Evolutionary conservation across 2,329 filamentous ascomycete species (phyloP).

Genomic region (Colletotrichum somersetense): DNA sequence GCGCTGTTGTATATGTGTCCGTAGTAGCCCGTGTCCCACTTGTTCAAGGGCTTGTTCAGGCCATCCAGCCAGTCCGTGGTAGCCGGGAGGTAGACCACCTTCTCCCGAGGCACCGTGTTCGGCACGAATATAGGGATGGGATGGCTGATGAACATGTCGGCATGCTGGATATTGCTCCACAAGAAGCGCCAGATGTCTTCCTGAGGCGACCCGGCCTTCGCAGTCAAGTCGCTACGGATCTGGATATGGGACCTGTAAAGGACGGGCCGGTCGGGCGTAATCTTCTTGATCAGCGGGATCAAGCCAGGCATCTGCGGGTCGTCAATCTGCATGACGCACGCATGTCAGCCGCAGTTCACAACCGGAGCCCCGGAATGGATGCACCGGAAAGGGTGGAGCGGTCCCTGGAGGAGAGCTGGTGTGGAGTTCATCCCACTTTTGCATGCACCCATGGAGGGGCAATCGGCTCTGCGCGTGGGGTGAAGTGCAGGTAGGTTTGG

Average conservation of each 20-base stretch:
- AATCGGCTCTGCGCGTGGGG: slow-evolving; percentile 18
- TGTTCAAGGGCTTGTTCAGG: slow-evolving; percentile 79
- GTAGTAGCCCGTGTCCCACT: slow-evolving; percentile 80
- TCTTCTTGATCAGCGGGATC: slow-evolving; percentile 79
- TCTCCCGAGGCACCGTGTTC: slow-evolving; percentile 71
- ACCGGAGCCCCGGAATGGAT: neutral
- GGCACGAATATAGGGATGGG: slow-evolving; percentile 84
- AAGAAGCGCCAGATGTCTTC: slow-evolving; percentile 81
- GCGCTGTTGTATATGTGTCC: slow-evolving; percentile 77
- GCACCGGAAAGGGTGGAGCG: slow-evolving; percentile 11
- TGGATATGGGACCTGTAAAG: slow-evolving; percentile 88
- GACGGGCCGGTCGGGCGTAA: slow-evolving; percentile 79
- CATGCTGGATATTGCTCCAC: slow-evolving; percentile 77
- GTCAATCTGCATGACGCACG: slow-evolving; percentile 66
- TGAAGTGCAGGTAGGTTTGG: slow-evolving; percentile 27
- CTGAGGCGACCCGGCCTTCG: slow-evolving; percentile 73
- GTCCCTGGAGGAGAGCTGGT: slow-evolving; percentile 21
- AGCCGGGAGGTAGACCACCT: slow-evolving; percentile 81
- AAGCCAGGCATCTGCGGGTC: slow-evolving; percentile 88
- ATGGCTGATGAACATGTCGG: slow-evolving; percentile 86
- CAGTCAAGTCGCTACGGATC: slow-evolving; percentile 79
- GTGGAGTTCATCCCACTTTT: slow-evolving; percentile 31
- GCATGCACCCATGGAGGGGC: slow-evolving; percentile 36
- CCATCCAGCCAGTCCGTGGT: slow-evolving; percentile 89
- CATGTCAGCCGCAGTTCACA: slow-evolving; percentile 26